phyloP scores from a whole-genome alignment of 2,329 filamentous ascomycete species.

The Cytospora piceae region DNA sequence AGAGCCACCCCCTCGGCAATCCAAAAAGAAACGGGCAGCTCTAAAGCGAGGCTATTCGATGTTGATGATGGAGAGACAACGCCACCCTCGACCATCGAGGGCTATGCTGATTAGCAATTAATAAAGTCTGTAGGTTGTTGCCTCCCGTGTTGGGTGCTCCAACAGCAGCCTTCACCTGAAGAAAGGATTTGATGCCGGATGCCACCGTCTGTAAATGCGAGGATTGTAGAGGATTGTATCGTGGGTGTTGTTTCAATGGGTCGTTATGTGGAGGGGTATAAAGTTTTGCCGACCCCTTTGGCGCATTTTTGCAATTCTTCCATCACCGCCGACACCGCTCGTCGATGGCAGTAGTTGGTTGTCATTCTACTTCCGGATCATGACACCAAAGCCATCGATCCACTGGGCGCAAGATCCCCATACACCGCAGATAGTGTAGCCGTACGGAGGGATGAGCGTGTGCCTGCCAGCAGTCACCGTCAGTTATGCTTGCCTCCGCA shows the following conservation, averaged over 20 bases:
- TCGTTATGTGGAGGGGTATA: not conserved
- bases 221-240: slow-evolving; percentile 1
- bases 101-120: slow-evolving; percentile 29
- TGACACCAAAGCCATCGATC: slow-evolving; percentile 84
- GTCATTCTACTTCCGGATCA: slow-evolving; percentile 43
- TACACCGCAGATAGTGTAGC: slow-evolving; percentile 86
- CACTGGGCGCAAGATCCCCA: slow-evolving; percentile 79
- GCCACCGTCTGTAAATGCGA: slow-evolving; percentile 15
- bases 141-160: not conserved
- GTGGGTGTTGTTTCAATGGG: not conserved
- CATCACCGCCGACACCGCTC: not conserved
- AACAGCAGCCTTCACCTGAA: not conserved
- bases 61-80: slow-evolving; percentile 19
- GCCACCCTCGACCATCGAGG: slow-evolving; percentile 21
- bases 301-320: not conserved
- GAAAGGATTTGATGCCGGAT: not conserved
- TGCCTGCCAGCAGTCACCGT: slow-evolving; percentile 59
- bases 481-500: slow-evolving; percentile 8
- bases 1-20: not conserved
- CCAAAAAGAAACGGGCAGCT: not conserved
- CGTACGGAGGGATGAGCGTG: slow-evolving; percentile 84
- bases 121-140: slow-evolving; percentile 15
- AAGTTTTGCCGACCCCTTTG: not conserved
- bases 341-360: not conserved
- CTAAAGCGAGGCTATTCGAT: not conserved